phyloP scores from a whole-genome alignment of 108 stramenopile species.

The Fragilaria radians region DNA sequence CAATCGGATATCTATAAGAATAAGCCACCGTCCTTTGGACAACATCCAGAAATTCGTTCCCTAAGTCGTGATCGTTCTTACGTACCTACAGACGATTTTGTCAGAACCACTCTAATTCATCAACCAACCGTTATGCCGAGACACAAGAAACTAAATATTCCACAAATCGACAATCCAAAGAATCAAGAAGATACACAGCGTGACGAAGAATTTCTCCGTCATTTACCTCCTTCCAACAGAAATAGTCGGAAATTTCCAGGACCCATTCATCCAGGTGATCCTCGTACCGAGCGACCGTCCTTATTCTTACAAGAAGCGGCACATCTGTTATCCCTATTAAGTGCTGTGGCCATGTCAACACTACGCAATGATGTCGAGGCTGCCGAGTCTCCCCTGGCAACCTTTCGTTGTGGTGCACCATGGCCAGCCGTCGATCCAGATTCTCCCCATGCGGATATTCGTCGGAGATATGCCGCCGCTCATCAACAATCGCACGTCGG shows the following conservation, averaged over 20 bases:
- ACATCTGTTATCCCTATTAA: conserved; percentile 53
- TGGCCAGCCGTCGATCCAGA: conserved; percentile 67
- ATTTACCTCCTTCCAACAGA: background rate
- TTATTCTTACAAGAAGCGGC: conserved; percentile 64
- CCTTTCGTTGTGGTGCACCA: conserved; percentile 42
- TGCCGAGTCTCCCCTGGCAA: conserved; percentile 51
- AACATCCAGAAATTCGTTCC: conserved; percentile 24
- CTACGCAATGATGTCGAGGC: conserved; percentile 62
- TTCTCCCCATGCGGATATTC: conserved; percentile 26
- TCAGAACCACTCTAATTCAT: background rate
- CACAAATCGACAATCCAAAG: no score
- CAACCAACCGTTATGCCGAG: background rate
- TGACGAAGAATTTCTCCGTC: background rate
- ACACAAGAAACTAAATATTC: background rate
- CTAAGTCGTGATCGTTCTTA: background rate
- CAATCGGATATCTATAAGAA: conserved; percentile 42
- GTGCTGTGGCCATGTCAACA: conserved; percentile 60
- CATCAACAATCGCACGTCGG: conserved; percentile 1
- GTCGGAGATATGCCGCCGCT: conserved; percentile 2
- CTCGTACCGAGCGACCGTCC: conserved; percentile 15
- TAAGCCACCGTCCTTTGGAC: conserved; percentile 61
- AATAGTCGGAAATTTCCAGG: background rate
- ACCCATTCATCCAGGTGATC: conserved; percentile 2
- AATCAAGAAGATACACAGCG: background rate
- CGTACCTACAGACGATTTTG: background rate